Base-by-base conservation (phyloP, 441 rosid genomes). In the Populus tomentosa region DNA sequence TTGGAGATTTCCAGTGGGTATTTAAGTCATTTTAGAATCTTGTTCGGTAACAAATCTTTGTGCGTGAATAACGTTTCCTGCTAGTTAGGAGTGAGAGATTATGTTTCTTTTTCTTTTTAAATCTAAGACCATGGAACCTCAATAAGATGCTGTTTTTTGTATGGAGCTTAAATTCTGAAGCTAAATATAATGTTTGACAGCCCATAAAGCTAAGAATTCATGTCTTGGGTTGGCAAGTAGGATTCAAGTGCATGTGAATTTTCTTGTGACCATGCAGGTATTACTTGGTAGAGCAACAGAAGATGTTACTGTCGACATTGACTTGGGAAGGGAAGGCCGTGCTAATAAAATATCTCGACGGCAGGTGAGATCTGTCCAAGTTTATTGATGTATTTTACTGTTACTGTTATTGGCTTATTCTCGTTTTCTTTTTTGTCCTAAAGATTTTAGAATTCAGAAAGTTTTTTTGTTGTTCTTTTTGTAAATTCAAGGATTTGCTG, bases 231-330 rank as follows among this genome's bases (percentile, higher is more conserved):
- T 21, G 16, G 13, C 23, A 59, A 1, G 46, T 16, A 32, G 66
- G 75, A 72, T 13, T 67, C 1, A 5, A 11, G 13, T 42, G 50
- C 10, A 16, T 33, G 18, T 76, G 16, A 65, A 28, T 76, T 69
- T 30, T 38, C 26, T 69, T 74, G 69, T 71, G 32, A 16, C 33
- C 56, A 0, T 71, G 77, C 79, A 95, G 99, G 94, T 95, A 75
- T 82, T 95, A 78, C 97, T 95, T 26, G 99, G 99, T 75, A 90
- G 99, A 87, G 88, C 89, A 82, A 89, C 97, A 28, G 92, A 85
- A 81, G 97, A 88, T 82, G 84, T 86, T 20, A 24, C 75, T 30
- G 99, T 94, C 66, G 98, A 95, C 90, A 91, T 95, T 77, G 97
- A 95, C 85, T 85, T 95, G 86, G 91, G 92, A 69, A 91, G 87